Evolutionary conservation across 2,329 filamentous ascomycete species (phyloP), one percentile per base, ranked within the genome.

Genomic region (Teratosphaeria epicoccoides): DNA sequence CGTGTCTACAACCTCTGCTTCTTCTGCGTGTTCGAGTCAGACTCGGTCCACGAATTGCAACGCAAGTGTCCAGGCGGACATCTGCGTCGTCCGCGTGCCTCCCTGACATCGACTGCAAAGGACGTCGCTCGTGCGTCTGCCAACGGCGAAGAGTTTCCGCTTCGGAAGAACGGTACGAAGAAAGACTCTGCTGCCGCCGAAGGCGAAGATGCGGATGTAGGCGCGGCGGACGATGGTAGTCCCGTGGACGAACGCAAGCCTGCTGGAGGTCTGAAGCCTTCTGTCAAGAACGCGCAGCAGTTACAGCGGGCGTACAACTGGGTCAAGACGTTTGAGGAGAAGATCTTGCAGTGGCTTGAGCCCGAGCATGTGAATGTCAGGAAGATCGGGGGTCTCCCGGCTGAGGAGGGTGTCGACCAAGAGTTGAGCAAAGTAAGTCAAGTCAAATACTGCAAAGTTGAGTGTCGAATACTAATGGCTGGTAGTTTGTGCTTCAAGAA

Each of bases 1-100:
- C 84, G 93, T 14, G 93, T 98, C 49, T 95, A 94, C 77, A 96
- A 93, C 71, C 97, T 98, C 73, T 98, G 93, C 74, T 96, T 98
- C 76, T 98, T 97, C 75, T 98, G 93, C 68, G 94, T 98, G 4
- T 97, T 98, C 61, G 93, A 98, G 71, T 93, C 89, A 65, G 93
- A 98, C 69, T 97, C 91, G 0, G 84, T 97, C 22, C 93, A 98
- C 64, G 93, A 98, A 71, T 76, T 98, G 59, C 90, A 88, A 40
- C 83, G 93, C 54, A 97, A 98, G 71, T 98, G 93, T 62, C 89
- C 93, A 24, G 93, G 93, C 43, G 93, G 93, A n/a, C 93, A 98
- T 75, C 81, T 98, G 55, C 88, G 93, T 56, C 84, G 93, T 47
- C 93, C 93, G 37, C 81, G 90, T 52, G 86, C 86, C 62, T 95